phyloP scores from a whole-genome alignment of 2,329 filamentous ascomycete species.

The Colletotrichum kahawae region DNA sequence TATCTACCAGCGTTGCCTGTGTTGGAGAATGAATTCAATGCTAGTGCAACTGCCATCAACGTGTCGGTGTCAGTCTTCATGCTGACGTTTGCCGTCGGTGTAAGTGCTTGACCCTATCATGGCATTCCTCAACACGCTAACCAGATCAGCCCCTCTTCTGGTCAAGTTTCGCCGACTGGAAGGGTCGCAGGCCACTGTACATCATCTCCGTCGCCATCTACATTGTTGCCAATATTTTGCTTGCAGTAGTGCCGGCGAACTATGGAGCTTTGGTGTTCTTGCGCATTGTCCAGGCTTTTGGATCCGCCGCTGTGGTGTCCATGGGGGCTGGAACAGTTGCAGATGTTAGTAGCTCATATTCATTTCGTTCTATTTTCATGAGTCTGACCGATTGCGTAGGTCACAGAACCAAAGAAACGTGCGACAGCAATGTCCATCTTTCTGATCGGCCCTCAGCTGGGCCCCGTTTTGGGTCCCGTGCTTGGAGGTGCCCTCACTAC shows the following conservation, averaged over 20 bases:
- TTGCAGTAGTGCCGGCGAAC: conserved; percentile 41
- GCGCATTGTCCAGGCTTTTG: conserved; percentile 46
- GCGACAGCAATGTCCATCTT: conserved; percentile 46
- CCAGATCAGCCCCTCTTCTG: conserved; percentile 42
- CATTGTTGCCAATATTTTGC: conserved; percentile 40
- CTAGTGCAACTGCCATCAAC: conserved; percentile 40
- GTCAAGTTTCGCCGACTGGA: conserved; percentile 42
- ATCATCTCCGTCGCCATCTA: conserved; percentile 43
- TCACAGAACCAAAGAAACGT: conserved; percentile 34
- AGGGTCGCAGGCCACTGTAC: conserved; percentile 44
- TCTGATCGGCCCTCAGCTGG: conserved; percentile 46
- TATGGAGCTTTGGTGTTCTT: conserved; percentile 42
- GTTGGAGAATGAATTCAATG: conserved; percentile 41
- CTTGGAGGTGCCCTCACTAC: conserved; percentile 44
- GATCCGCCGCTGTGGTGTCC: conserved; percentile 45
- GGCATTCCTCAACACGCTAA: not conserved
- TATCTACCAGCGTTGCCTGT: conserved; percentile 45
- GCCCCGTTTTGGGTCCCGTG: conserved; percentile 47
- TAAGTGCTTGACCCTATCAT: conserved; percentile 19
- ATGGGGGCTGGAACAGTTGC: conserved; percentile 48
- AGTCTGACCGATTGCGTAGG: conserved; percentile 30
- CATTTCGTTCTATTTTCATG: not conserved
- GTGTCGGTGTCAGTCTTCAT: conserved; percentile 50
- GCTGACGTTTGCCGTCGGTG: conserved; percentile 45
- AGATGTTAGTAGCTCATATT: conserved; percentile 29